Conservation (phyloP, 2,329 filamentous ascomycete genomes). For the Penicillium vulpinum region DNA sequence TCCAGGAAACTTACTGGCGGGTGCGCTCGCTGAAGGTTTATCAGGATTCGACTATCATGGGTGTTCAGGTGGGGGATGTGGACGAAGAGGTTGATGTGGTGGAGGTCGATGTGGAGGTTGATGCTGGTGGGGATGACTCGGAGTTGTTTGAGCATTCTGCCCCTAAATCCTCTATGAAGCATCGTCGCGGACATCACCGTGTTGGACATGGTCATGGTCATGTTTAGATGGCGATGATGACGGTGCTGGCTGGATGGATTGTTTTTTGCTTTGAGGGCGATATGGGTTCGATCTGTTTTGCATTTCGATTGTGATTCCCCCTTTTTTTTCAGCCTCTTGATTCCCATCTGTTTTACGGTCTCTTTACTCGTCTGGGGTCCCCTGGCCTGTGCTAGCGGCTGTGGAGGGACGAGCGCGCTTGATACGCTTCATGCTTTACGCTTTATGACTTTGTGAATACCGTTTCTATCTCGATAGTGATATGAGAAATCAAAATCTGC, state of each 20-base stretch:
- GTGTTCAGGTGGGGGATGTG: not conserved
- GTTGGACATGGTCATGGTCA: conserved; percentile 10
- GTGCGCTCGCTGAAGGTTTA: conserved; percentile 72
- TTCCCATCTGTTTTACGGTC: not conserved
- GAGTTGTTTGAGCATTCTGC: not conserved
- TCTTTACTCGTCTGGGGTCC: not conserved
- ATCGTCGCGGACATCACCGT: conserved; percentile 14
- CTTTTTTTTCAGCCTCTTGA: not conserved
- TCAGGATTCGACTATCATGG: conserved; percentile 26
- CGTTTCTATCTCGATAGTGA: not conserved
- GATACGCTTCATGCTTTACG: conserved; percentile 11
- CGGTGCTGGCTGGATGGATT: not conserved
- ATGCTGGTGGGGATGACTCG: not conserved
- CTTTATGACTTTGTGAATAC: conserved; percentile 34
- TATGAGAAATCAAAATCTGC: not conserved
- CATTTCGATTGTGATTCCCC: not conserved
- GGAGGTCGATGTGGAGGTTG: not conserved
- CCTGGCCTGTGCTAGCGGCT: conserved; percentile 3
- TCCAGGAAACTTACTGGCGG: conserved; percentile 73
- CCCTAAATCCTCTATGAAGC: conserved; percentile 11
- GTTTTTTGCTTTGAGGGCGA: not conserved
- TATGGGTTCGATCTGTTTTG: not conserved
- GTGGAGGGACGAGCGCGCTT: not conserved
- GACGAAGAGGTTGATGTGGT: not conserved
- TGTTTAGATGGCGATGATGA: not conserved